Evolutionary conservation across 2,329 filamentous ascomycete species (phyloP), one percentile per base, ranked within the genome.

Genomic region (Sarocladium kiliense): DNA sequence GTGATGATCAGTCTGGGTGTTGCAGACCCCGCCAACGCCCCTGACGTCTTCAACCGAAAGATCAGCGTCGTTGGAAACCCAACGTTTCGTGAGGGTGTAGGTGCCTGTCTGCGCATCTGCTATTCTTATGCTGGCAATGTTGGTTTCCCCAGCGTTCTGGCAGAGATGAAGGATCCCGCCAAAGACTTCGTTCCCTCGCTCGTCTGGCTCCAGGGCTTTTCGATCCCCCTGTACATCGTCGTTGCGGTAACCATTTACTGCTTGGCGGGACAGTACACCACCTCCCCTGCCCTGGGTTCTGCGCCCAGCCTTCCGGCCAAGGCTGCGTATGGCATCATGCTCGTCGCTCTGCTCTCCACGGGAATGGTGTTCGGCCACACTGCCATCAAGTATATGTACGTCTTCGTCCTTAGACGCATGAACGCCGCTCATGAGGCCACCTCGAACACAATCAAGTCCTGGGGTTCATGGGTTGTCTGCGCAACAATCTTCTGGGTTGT

Each of bases 81-180:
- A 2, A 61, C 55, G 53, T 71, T 71, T 57, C 61, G 62, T 10
- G 61, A 67, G 18, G 68, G 66, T 9, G 60, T 71, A 55, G 67
- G 62, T 54, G 63, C 66, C 2, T 69, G 66, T 53, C 65, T 71
- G 56, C 66, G 68, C 58, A 64, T 71, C 45, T 65, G 62, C 59
- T 71, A 69, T 57, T 67, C 69, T 27, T 71, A 68, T 59, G 69
- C 68, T 6, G 70, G 69, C 16, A 70, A 72, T 59, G 68, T 70
- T 50, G 68, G 66, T 56, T 70, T 69, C 44, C 67, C 75, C 34
- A 62, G 59, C 0, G 67, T 66, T 14, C 69, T 70, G 62, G 65
- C 65, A 2, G 68, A 70, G 57, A 69, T 70, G 67, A 61, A 62
- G 32, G 63, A 69, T 53, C 68, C 68, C 0, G 61, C 60, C 11